Evolutionary conservation across 2,329 filamentous ascomycete genomes (phyloP), one percentile per base, ranked within the genome.

Genomic region (Tympanopsis confertula): DNA sequence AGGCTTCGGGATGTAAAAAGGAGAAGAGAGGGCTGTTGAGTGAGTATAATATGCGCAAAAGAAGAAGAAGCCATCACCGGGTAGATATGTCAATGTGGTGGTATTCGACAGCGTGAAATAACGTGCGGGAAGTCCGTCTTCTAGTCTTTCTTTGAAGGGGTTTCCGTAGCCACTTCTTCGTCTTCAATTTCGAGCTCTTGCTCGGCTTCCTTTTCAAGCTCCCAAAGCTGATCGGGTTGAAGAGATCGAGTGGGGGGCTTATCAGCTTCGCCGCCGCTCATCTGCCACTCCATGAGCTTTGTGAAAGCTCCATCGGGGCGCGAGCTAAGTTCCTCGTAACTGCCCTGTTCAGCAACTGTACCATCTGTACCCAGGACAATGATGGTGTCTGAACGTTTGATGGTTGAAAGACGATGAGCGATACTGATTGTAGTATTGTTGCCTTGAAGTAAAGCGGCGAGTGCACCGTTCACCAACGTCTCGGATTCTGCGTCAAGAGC

Each of bases 231-330:
- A 13, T 13, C 10, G 30, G 15, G 12, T 7, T 17, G 30, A 18
- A 33, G 12, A 33, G 30, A 33, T 33, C 7, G 15, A 33, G 15
- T 18, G 15, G 30, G 30, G 12, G 12, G 12, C 3, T 68, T 56
- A 1, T 66, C 57, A 5, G 67, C 52, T 39, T 94, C 86, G 5
- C 83, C 82, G 12, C 88, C 89, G 49, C 74, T 91, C 76, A 96
- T 84, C 62, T 98, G 91, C 88, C 88, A 96, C 60, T 96, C 89
- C 91, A 98, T 98, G 38, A 98, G 68, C 61, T 83, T 91, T 49
- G 80, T 89, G 54, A 98, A 98, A 2, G 88, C 86, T 38, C 89
- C 93, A 7, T 82, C 66, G 13, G 74, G 71, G 42, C 86, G 76
- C 4, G 72, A 67, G 38, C 80, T 83, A 17, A 98, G 71, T 45